Evolutionary conservation across 1,284 basidiomycete species (phyloP), one percentile per base, ranked within the genome.

Genomic region (Salmacisia buchloeana): DNA sequence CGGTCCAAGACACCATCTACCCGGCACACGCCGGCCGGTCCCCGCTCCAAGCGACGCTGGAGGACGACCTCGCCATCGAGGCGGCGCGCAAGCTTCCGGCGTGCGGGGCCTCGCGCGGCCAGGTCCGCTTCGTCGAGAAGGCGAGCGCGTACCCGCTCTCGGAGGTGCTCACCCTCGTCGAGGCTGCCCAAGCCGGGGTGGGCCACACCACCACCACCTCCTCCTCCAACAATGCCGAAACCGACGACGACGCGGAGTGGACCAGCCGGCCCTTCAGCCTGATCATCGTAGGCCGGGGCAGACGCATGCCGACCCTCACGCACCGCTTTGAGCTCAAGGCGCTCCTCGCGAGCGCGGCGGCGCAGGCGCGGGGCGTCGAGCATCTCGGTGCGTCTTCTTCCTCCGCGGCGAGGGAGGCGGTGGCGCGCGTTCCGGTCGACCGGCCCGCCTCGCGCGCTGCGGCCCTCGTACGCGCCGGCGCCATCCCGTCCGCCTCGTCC

Each of bases 251-350:
- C 18, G 29, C 49, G 4, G 49, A 54, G 13, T 54, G 49, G 49
- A 27, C 29, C 1, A 33, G 49, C 21, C 49, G 29, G 13, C 29
- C 49, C 15, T 54, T 54, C 0, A 61, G 69, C 2, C 69, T 76
- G 35, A 67, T 76, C 7, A 64, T 76, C 3, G 67, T 75, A 2
- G 75, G 75, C 0, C 52, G 75, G 0, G 72, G 71, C 13, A 60
- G 75, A 21, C 59, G 70, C n/a, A 66, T 70, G 35, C 75, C 75
- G 2, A 71, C 70, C 2, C 67, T 74, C 43, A 75, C 73, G 43
- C 75, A 76, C 60, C 39, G 75, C 29, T 70, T 71, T 2, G 75
- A 76, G 41, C 67, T 76, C 27, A 66, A 68, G 36, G 62, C 57
- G 25, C 56, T 76, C 12, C 58, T 69, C 6, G 49, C 49, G 27